Percentiles rank a stretch among this genome's conserved stretches.
Conservation (phyloP, 495 filamentous ascomycete genomes). For the Tuber magnatum region DNA sequence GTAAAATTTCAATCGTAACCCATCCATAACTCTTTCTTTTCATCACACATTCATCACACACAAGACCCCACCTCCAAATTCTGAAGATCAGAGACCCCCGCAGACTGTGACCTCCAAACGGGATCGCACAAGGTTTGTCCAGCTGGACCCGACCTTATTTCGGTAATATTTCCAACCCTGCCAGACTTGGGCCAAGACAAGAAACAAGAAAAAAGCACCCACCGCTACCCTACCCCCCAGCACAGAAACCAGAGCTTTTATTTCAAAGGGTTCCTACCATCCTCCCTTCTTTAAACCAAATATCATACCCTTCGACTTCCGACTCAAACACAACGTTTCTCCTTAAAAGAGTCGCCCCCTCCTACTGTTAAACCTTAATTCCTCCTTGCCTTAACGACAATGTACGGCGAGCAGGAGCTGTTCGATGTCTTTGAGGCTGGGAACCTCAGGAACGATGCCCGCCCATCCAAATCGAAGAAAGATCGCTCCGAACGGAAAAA, state of each 20-base stretch:
- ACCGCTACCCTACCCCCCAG: background rate
- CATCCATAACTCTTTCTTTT: background rate
- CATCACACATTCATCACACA: background rate
- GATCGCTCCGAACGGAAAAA: slow-evolving; percentile 63
- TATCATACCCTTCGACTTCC: background rate
- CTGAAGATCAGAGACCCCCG: background rate
- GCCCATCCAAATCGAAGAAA: slow-evolving; percentile 41
- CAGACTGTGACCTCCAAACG: background rate
- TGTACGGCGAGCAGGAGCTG: slow-evolving; percentile 55
- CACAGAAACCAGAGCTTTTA: background rate
- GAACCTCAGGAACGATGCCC: slow-evolving; percentile 47
- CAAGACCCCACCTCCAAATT: background rate
- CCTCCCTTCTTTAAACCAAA: background rate
- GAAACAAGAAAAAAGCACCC: slow-evolving; percentile 1
- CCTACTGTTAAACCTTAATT: background rate
- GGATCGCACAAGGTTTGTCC: background rate
- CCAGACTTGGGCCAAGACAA: background rate
- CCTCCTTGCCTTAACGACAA: slow-evolving; percentile 13
- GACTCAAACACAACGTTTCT: background rate
- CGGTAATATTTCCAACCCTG: background rate
- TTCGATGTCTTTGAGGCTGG: slow-evolving; percentile 77
- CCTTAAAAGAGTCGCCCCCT: background rate
- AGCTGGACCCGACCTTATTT: slow-evolving; percentile 4
- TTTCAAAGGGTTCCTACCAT: background rate
- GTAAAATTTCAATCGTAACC: background rate